Evolutionary conservation across 148 eudicot genomes (phyloP), one percentile per base, ranked within the genome.

Genomic region (Rhododendron molle): DNA sequence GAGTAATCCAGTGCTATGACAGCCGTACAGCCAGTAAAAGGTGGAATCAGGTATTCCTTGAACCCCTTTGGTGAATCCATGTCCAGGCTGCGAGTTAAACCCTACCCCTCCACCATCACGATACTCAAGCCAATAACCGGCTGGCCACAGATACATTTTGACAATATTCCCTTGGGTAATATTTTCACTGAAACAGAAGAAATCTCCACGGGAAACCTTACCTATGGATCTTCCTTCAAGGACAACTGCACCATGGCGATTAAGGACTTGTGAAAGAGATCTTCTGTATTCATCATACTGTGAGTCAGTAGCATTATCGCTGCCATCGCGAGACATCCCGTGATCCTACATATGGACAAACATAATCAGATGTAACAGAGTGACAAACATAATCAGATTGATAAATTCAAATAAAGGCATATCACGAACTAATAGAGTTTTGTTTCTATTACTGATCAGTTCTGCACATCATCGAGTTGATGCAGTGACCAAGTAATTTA

Each of bases 171-270:
- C 50, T 50, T 12, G 11, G 82, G 40, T 21, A 50, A 30, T 16
- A 15, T 80, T 50, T 50, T 30, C n/a, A 20, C 23, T 36, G 20
- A 71, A 81, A 81, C 46, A 81, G 21, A 58, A 81, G 50, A 81
- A 12, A 60, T 46, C 38, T 23, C 74, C n/a, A 40, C 0, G 5
- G 36, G 47, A 32, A 67, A 62, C 85, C 94, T 88, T 85, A 95
- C 99, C 98, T 86, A 95, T 86, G 76, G 92, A 80, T 91, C 98
- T 93, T 85, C 99, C 99, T 90, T 95, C 96, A 78, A 97, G 98
- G 86, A 97, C 99, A 87, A 97, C 99, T 52, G 96, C 98, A 78
- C 98, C 95, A 86, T 97, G 99, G 65, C 98, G 95, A 84, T 97
- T 97, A 71, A 97, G 94, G 83, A 92, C 92, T 88, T 94, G 99